Base-by-base conservation (phyloP, 495 filamentous ascomycete genomes). In the Lepraria neglecta region DNA sequence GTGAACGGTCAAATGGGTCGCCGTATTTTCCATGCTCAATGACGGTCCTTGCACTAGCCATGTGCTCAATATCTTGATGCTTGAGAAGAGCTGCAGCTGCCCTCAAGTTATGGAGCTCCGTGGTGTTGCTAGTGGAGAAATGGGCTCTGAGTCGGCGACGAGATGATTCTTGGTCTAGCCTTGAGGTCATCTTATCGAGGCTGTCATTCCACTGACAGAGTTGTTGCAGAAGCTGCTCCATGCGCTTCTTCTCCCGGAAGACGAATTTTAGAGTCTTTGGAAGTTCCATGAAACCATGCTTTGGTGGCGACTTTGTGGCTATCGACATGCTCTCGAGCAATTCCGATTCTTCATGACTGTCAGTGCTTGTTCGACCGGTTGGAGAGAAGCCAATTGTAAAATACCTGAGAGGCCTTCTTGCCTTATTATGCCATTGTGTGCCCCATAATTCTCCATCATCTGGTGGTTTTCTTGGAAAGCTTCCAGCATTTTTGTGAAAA, bases 171-270 rank as follows among this genome's bases (percentile, higher is more conserved):
- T 61, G 59, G 43, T 61, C 59, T 30, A 68, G 38, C 33, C 56
- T 35, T 46, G 66, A 58, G 24, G 61, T 61, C 56, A 69, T 56
- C 28, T 66, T 56, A 17, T 68, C 63, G 17, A 69, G 63, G 47
- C 66, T 66, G 48, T 68, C 60, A 54, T 69, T 69, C 46, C 57
- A 68, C 21, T 63, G 42, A 40, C 52, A 61, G 24, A 69, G 53
- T 33, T 68, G 43, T 48, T 64, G 65, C 38, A 69, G 47, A 14
- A 69, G 46, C 14, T 62, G 42, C 38, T 64, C 54, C 60, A 69
- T 58, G 17, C 52, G 46, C 52, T 48, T 55, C 58, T 60, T 52
- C 14, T 64, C 58, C 15, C 59, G 54, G 27, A 65, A 28, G 10
- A 65, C 65, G 21, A 64, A 67, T 45, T 65, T 65, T 33, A 67